phyloP scores from a whole-genome alignment of 73 alveolate genomes.

The Paramecium primaurelia region DNA sequence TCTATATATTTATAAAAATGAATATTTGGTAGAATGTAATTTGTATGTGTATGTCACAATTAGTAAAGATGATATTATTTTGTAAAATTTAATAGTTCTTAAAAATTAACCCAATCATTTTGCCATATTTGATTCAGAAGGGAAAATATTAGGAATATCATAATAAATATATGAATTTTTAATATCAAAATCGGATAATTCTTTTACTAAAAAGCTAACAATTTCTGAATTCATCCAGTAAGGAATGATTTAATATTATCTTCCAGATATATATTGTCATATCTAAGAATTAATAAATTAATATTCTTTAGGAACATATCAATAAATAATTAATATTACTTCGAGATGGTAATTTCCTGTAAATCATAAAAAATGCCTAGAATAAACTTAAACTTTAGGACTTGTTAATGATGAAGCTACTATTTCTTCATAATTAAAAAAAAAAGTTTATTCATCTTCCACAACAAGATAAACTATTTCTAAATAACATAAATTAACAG shows the following conservation, averaged over 20 bases:
- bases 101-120: background rate
- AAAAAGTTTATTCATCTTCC: background rate
- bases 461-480: background rate
- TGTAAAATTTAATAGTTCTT: background rate
- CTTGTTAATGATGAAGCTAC: background rate
- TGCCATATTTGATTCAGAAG: background rate
- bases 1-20: background rate
- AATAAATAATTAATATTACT: background rate
- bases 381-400: background rate
- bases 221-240: background rate
- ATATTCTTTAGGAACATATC: background rate
- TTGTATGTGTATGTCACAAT: background rate
- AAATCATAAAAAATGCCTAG: background rate
- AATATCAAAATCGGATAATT: background rate
- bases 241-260: background rate
- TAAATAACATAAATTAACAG: background rate
- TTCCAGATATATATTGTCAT: background rate
- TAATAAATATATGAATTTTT: background rate
- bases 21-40: background rate
- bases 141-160: background rate
- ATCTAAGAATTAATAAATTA: background rate
- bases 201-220: background rate
- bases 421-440: background rate
- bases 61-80: background rate
- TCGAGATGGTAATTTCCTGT: background rate